Evolutionary conservation across 495 filamentous ascomycete species (phyloP), one percentile per base, ranked within the genome.

Genomic region (Talaromyces thailandensis): DNA sequence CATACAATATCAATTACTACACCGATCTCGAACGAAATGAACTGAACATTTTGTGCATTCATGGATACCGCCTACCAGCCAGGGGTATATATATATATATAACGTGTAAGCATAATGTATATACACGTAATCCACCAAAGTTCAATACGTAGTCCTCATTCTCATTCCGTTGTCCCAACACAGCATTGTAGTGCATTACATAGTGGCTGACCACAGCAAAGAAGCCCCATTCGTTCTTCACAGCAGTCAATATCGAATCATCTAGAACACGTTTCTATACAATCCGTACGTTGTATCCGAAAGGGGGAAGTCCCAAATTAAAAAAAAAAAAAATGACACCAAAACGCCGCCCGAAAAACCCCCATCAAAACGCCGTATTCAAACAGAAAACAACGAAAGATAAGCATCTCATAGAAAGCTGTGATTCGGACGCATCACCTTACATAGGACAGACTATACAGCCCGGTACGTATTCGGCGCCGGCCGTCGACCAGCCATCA

Each of bases 401-500:
- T 6, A 29, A 29, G 3, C 28, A 29, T 29, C 6, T 29, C 6
- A 6, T 6, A 6, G 28, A 29, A 29, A 29, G 28, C 6, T 29
- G 28, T 29, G n/a, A 29, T 29, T 29, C 6, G 3, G 3, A 29
- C 28, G 28, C 28, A 29, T 29, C 28, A 29, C 3, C 28, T 3
- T 2, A 8, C 2, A 16, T 28, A 29, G 3, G 40, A 35, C 0
- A 60, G 8, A 24, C 57, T 62, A 62, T 25, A 78, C 67, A 67
- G 71, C 62, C 35, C 68, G 67, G 18, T 61, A 75, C n/a, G 69
- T 70, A 31, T 74, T 73, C 56, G 70, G 66, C 7, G 63, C 67
- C 14, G 76, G 75, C 60, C 72, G 70, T 55, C 73, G 72, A 21
- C 78, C 78, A 63, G 73, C 76, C 65, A 76, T 72, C 60, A 80